Conservation (phyloP, 108 stramenopile genomes). For the Cyclostephanos tholiformis region DNA sequence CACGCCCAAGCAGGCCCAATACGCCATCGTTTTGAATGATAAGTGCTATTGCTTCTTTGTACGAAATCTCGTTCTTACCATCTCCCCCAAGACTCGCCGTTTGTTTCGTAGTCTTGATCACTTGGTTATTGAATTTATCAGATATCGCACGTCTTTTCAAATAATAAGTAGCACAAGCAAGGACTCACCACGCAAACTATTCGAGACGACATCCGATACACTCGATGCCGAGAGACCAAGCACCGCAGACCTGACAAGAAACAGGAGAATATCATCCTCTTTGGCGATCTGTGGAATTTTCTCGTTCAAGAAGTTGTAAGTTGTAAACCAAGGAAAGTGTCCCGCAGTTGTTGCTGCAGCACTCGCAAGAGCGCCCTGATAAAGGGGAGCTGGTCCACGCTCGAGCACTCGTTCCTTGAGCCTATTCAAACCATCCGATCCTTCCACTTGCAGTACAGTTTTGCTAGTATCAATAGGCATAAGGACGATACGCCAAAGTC, state of each 20-base stretch:
- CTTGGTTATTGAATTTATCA: conserved; percentile 14
- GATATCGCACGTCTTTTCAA: neutral
- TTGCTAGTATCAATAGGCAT: conserved; percentile 96
- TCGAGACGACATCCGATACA: conserved; percentile 74
- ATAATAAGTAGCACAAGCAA: neutral
- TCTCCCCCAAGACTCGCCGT: conserved; percentile 60
- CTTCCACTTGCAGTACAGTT: conserved; percentile 94
- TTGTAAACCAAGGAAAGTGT: conserved; percentile 78
- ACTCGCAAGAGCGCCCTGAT: conserved; percentile 81
- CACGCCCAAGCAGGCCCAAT: conserved; percentile 73
- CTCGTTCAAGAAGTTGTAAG: conserved; percentile 78
- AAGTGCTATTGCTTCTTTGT: conserved; percentile 59
- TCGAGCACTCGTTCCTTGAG: conserved; percentile 46
- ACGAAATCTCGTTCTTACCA: conserved; percentile 61
- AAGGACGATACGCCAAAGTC: conserved; percentile 84
- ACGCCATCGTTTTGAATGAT: conserved; percentile 80
- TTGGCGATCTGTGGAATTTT: conserved; percentile 56
- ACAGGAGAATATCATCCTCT: conserved; percentile 70
- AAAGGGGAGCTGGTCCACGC: conserved; percentile 69
- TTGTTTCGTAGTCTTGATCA: conserved; percentile 88
- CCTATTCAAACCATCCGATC: conserved; percentile 55
- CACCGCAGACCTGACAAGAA: conserved; percentile 68
- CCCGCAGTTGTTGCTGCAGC: conserved; percentile 85
- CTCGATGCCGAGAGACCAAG: conserved; percentile 74
- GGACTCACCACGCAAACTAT: conserved; percentile 57